Base-by-base conservation (phyloP, 116 monocot species). In the Dioscorea cayenensis region DNA sequence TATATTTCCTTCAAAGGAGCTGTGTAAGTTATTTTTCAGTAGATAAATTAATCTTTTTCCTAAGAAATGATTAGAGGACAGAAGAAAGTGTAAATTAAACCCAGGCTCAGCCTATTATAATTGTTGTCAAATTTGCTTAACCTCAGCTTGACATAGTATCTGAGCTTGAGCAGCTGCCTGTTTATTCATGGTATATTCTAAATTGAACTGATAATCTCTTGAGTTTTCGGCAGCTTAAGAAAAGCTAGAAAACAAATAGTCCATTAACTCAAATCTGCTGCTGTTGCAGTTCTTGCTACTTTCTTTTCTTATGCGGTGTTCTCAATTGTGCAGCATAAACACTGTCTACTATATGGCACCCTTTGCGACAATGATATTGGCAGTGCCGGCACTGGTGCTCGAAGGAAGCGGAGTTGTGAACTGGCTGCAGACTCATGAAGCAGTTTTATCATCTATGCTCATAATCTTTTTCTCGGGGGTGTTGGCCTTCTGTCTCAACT, bases 311-410 rank as follows among this genome's bases (percentile, higher is more conserved):
- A 67, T 68, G 6, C 21, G 10, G 17, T 51, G 63, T 0, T 55
- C 10, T 75, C 50, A 70, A 17, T 78, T 51, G 8, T 83, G 73
- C 58, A 96, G 96, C 77, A 96, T 96, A 82, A 96, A 96, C 82
- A 96, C 96, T 9, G 96, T 96, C 14, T 96, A 92, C 74, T 92
- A 96, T 82, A 96, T 96, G 96, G 92, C 96, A 14, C 96, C 96
- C 1, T 92, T 90, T 81, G 96, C 96, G 27, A 92, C 96, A 5
- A 84, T 92, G 92, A 92, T 96, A 76, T 65, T 96, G 70, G 87
- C 90, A 6, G 63, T 87, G 28, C 96, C 96, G 4, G 96, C 92
- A 13, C 4, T 82, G 18, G 28, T 92, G n/a, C 80, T 92, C 4
- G 95, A 96, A 88, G 87, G 95, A 28, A 28, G 49, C 10, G 95